phyloP scores from a whole-genome alignment of 139 green algal species.

The Edaphochlamys debaryana region DNA sequence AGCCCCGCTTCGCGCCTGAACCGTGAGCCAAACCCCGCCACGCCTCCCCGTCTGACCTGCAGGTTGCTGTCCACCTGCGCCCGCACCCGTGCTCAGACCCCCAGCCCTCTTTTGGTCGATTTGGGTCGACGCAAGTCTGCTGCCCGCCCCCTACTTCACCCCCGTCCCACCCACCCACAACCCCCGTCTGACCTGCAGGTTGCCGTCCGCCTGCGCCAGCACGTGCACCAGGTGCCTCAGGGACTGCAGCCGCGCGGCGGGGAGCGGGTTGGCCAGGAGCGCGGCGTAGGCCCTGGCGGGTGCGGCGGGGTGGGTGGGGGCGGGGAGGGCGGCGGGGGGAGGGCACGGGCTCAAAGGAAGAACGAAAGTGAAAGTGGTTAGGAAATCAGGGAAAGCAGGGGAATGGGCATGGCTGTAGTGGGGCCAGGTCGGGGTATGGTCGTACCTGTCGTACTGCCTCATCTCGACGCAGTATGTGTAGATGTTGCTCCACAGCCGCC shows the following conservation, averaged over 20 bases:
- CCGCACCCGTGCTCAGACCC: too few species aligned
- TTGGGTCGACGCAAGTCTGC: too few species aligned
- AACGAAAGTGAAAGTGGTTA: background rate
- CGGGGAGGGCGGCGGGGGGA: background rate
- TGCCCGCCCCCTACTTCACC: background rate
- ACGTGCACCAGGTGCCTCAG: conserved; percentile 57
- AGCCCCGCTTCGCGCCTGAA: too few species aligned
- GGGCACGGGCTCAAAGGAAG: background rate
- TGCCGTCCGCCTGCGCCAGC: conserved; percentile 31
- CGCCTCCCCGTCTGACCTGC: background rate
- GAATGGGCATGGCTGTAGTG: background rate
- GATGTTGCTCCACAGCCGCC: conserved; percentile 59
- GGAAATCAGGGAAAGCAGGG: background rate
- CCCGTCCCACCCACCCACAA: background rate
- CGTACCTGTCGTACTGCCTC: conserved; percentile 28
- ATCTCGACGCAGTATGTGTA: conserved; percentile 56
- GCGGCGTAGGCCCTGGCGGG: conserved; percentile 54
- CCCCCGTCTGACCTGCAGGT: conserved; percentile 22
- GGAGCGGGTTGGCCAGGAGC: conserved; percentile 60
- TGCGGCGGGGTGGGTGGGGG: background rate
- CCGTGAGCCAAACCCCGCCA: too few species aligned
- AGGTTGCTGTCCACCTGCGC: conserved; percentile 31
- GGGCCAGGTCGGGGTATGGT: background rate
- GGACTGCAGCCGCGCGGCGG: conserved; percentile 46
- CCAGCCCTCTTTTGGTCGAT: too few species aligned